Evolutionary conservation across 2,329 filamentous ascomycete species (phyloP), one percentile per base, ranked within the genome.

Genomic region (Venturia asperata): DNA sequence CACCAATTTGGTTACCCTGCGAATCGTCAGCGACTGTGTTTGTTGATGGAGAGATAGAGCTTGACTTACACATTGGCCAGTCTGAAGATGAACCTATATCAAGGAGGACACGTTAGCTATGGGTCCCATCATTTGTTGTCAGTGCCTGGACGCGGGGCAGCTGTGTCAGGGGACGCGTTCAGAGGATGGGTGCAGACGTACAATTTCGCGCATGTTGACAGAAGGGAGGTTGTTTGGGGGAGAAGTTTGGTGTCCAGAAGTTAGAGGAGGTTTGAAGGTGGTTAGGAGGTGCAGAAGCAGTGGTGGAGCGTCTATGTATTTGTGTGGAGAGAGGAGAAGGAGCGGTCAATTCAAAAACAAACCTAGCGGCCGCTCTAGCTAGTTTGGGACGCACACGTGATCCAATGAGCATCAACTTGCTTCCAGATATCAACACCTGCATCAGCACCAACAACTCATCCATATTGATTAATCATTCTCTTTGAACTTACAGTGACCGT

Each of bases 1-100:
- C 94, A 93, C 94, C 94, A 74, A 97, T 96, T 91, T 99, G 94
- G 90, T 99, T 99, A 87, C 94, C 94, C 93, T 73, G 74, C 65
- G 34, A 66, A 66, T 61, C 68, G 60, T 66, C 65, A 62, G 63
- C 62, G 61, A 67, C 43, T 68, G 62, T 56, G 42, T 37, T 37
- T 41, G 52, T 56, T 24, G 47, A 52, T 52, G 21, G 21, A 52
- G 13, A 27, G 1, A 15, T 4, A 21, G 62, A 66, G 60, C 64
- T 68, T 47, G 65, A 85, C 87, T 83, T 87, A 97, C 93, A 85
- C 94, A 97, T 88, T 99, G 94, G 81, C 94, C 94, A 86, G 94
- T 99, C 85, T 99, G 94, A 75, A 99, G 92, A 83, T 99, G 94
- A 82, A 97, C 93, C 93, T 97, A 62, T 47, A 67, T 63, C 21